Evolutionary conservation across 2,329 filamentous ascomycete genomes (phyloP), one percentile per base, ranked within the genome.

Genomic region (Stemphylium vesicarium): DNA sequence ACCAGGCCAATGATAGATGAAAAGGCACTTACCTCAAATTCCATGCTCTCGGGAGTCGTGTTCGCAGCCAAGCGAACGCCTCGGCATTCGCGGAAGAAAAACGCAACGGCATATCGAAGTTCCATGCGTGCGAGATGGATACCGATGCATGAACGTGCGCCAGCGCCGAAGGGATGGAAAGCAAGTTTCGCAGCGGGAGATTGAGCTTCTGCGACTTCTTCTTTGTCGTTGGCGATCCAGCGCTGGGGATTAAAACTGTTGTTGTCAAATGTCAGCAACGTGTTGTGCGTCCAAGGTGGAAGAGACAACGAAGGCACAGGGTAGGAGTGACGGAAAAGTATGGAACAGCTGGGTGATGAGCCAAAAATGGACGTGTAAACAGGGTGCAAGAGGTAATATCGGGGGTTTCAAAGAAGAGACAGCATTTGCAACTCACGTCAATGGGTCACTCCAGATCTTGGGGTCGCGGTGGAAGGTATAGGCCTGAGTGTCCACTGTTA

Each of bases 141-240:
- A 0, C 88, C 88, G 4, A 91, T 78, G 61, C 88, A 91, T 73
- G 88, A 87, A 20, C 88, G 78, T 0, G 87, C 85, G 0, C 88
- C 88, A 15, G 84, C 88, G 1, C 87, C 85, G 69, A 91, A 91
- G 0, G 87, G 86, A 78, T 86, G 85, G 60, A 88, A 89, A 13
- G 84, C 83, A 2, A 82, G 79, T 47, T 83, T 81, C 0, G 73
- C 72, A 2, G 63, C 66, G 0, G 66, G 54, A 0, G 68, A 66
- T 1, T 57, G 56, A 7, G 69, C 67, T 61, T 72, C 67, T 2
- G 65, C 63, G 2, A 63, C 18, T 29, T 61, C 40, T 39, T 64
- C 67, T 32, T 68, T 60, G 1, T 60, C 55, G 1, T 60, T 54
- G 2, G 62, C 49, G 39, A 72, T 61, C 72, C 70, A 76, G 39